A percentile compares a stretch with the other conserved stretches of the same genome.
phyloP scores from a whole-genome alignment of 2,329 filamentous ascomycete species.

The Chaetoscypha palmicola region DNA sequence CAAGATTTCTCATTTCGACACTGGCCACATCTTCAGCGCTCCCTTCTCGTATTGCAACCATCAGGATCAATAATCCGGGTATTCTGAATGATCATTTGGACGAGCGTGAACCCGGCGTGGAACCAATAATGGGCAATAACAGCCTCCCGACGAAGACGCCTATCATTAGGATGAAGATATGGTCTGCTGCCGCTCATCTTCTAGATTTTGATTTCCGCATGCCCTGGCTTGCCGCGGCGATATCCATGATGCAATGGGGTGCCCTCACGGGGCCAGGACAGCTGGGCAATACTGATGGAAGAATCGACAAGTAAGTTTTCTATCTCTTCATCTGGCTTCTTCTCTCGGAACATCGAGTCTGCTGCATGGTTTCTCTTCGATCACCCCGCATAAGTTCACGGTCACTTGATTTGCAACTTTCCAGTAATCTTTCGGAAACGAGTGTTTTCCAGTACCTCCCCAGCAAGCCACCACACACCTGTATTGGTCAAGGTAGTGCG shows the following conservation, averaged over 20 bases:
- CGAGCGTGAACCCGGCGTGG: constrained; percentile 11
- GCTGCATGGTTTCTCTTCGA: constrained; percentile 3
- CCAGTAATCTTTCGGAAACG: constrained; percentile 26
- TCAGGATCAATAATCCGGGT: constrained; percentile 19
- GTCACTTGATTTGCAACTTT: constrained; percentile 49
- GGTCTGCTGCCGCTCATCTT: constrained; percentile 65
- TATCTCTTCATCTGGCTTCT: constrained; percentile 16
- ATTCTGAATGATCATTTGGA: constrained; percentile 24
- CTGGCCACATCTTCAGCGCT: constrained; percentile 62
- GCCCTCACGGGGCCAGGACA: constrained; percentile 66
- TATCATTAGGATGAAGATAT: constrained; percentile 69
- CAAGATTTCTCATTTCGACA: constrained; percentile 59
- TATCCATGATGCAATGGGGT: constrained; percentile 71
- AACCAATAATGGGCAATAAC: constrained; percentile 13
- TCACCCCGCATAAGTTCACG: constrained; percentile 47
- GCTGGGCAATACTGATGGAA: constrained; percentile 67
- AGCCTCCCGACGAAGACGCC: constrained; percentile 25
- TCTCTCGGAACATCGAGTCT: constrained; percentile 14
- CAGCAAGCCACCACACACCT: constrained; percentile 13
- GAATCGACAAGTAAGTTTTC: constrained; percentile 72
- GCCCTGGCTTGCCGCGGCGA: constrained; percentile 77
- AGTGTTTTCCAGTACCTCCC: constrained; percentile 13
- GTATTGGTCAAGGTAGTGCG: no score
- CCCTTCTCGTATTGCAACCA: constrained; percentile 43
- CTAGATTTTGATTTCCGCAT: constrained; percentile 71